Percentiles rank a stretch among this genome's conserved stretches.
phyloP scores from a whole-genome alignment of 768 basidiomycete species.

The Roridomyces roridus region DNA sequence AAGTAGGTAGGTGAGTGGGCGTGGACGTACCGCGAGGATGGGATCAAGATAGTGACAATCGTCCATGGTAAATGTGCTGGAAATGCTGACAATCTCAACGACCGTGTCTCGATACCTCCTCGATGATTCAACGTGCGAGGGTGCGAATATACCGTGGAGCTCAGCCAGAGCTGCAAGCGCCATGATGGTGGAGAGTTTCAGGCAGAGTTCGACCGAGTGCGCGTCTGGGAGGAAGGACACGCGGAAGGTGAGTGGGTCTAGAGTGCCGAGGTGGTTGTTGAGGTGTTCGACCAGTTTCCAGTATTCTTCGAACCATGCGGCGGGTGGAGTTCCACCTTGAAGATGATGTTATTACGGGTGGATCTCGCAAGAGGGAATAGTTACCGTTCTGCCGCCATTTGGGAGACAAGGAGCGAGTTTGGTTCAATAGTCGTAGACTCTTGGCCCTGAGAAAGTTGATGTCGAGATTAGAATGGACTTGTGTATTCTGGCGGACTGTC shows the following conservation, averaged over 20 bases:
- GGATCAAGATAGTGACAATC: constrained; percentile 24
- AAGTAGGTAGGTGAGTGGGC: neutral
- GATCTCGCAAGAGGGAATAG: too few relatives aligned
- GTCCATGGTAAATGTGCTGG: constrained; percentile 20
- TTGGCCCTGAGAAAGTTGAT: constrained; percentile 17
- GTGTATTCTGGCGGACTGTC: neutral
- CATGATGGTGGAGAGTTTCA: constrained; percentile 19
- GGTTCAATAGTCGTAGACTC: constrained; percentile 13
- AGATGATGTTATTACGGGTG: too few relatives aligned
- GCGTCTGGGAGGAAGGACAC: constrained; percentile 21
- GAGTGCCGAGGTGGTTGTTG: constrained; percentile 6
- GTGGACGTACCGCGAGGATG: constrained; percentile 16
- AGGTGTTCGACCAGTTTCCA: constrained; percentile 21
- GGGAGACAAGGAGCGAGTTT: constrained; percentile 10
- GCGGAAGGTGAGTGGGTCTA: constrained; percentile 6
- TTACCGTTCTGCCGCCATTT: constrained; percentile 9
- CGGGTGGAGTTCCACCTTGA: constrained; percentile 4
- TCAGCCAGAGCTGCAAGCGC: constrained; percentile 18
- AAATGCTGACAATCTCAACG: constrained; percentile 23
- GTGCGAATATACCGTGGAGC: constrained; percentile 23
- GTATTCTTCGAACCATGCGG: constrained; percentile 21
- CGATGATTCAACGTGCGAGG: constrained; percentile 20
- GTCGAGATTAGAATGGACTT: constrained; percentile 10
- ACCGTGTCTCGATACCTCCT: constrained; percentile 18
- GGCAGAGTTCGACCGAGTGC: constrained; percentile 6